phyloP scores from a whole-genome alignment of 768 basidiomycete species.

The Panellus pusillus region DNA sequence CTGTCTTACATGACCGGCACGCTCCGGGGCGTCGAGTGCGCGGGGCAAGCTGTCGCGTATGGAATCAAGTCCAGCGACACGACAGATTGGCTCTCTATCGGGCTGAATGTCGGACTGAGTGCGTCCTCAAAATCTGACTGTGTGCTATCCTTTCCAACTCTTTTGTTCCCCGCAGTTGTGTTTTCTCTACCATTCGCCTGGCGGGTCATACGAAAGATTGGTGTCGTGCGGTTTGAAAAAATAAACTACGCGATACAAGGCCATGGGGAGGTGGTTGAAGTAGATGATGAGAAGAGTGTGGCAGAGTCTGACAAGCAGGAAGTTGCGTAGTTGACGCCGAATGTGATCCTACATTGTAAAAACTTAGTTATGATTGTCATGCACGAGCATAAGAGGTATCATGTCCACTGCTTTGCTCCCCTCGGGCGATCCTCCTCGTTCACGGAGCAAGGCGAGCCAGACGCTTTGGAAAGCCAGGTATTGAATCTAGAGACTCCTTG shows the following conservation, averaged over 20 bases:
- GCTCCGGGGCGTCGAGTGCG: constrained; percentile 33
- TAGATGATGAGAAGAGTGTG: neutral
- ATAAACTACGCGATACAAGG: constrained; percentile 20
- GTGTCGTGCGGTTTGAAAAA: constrained; percentile 29
- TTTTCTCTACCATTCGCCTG: constrained; percentile 34
- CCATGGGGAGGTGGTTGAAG: constrained; percentile 3
- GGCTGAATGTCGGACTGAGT: constrained; percentile 34
- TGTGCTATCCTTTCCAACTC: neutral
- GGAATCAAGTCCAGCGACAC: constrained; percentile 35
- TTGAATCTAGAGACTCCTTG: no score
- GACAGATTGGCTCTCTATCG: constrained; percentile 34
- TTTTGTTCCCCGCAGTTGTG: constrained; percentile 21
- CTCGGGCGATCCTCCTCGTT: no score
- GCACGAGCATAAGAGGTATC: no score
- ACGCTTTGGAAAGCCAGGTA: no score
- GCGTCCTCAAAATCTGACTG: constrained; percentile 3
- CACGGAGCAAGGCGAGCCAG: no score
- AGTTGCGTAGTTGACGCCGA: neutral
- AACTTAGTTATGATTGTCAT: no score
- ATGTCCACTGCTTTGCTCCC: no score
- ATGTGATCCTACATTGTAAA: no score
- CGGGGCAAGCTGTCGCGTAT: constrained; percentile 34
- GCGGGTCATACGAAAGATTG: constrained; percentile 32
- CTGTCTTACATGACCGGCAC: constrained; percentile 36
- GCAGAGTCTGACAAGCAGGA: constrained; percentile 11